Evolutionary conservation across 305 asterid species (phyloP).

Genomic region (Caryopteris hybrid): DNA sequence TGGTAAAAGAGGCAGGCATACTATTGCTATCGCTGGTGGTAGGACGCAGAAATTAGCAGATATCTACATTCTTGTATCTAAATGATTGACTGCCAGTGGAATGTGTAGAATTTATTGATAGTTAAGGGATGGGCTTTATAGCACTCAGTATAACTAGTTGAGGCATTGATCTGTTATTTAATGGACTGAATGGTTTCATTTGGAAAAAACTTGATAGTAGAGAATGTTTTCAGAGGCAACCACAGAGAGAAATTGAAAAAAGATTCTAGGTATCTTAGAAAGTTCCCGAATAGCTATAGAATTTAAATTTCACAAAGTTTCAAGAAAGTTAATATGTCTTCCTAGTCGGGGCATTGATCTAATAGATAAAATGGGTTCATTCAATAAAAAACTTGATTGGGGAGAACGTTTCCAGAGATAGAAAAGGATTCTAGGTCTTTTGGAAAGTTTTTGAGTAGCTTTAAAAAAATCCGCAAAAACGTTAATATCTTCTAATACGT

Average conservation of each 20-base stretch:
- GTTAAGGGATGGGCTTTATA: neutral
- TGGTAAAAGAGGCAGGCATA: neutral
- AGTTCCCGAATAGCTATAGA: neutral
- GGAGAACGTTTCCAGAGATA: neutral
- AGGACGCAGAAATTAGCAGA: neutral
- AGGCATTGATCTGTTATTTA: neutral
- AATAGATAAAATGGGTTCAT: neutral
- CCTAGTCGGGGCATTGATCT: neutral
- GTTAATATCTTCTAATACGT: slow-evolving; percentile 1
- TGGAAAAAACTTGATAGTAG: neutral
- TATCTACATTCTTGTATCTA: too few species aligned
- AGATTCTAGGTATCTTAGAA: neutral
- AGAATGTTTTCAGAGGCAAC: neutral
- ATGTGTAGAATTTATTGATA: neutral
- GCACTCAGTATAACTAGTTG: slow-evolving; percentile 7
- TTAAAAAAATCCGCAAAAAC: neutral
- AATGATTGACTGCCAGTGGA: neutral
- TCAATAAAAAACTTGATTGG: neutral
- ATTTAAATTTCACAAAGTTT: neutral
- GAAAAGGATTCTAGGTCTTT: neutral
- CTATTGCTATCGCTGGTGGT: neutral
- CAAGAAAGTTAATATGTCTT: too few species aligned
- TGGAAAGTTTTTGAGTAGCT: neutral
- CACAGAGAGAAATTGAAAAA: neutral
- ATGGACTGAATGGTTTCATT: neutral